Base-by-base conservation (phyloP, 2,329 filamentous ascomycete species). In the Venturiaceae sp. region DNA sequence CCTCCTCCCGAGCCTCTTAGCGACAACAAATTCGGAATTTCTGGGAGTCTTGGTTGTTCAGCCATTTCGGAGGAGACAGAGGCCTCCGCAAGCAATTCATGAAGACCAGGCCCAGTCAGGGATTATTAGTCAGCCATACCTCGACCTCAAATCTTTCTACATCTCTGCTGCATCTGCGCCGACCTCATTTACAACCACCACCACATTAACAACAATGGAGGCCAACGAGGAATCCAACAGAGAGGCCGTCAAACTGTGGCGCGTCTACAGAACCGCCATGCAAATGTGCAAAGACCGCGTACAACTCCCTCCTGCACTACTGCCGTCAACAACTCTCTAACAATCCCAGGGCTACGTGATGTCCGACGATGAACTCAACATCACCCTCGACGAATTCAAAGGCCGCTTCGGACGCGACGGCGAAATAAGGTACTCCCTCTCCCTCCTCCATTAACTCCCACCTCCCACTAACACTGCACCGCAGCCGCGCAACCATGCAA, bases 251-350 rank as follows among this genome's bases (percentile, higher is more conserved):
- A 85, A 88, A 70, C 83, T 96, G 65, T 99, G 94, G 92, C 88
- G 92, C 73, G 90, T 92, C 66, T 95, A 90, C 84, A 85, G 85
- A 74, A 99, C 94, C 8, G 85, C 91, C 53, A 90, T 95, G 74
- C 90, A 99, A 80, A 95, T 99, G 92, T 87, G 94, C 66, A 80
- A 83, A 62, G 94, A 97, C 73, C 79, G 92, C 72, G 92, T 96
- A 83, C 67, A 87, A 67, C 46, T 36, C 46, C 55, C 50, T 55
- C 33, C 52, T 37, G 65, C 61, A 50, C 47, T 52, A 57, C 54
- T 26, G 50, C 55, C 58, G 60, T 57, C 58, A 62, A n/a, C n/a
- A n/a, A n/a, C n/a, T 63, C 69, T 53, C 66, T 65, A 60, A 59
- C 44, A 30, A 28, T 5, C 30, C 19, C 72, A 96, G 92, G 94